phyloP scores from a whole-genome alignment of 75 land plant genomes.

The Sequoia sempervirens region DNA sequence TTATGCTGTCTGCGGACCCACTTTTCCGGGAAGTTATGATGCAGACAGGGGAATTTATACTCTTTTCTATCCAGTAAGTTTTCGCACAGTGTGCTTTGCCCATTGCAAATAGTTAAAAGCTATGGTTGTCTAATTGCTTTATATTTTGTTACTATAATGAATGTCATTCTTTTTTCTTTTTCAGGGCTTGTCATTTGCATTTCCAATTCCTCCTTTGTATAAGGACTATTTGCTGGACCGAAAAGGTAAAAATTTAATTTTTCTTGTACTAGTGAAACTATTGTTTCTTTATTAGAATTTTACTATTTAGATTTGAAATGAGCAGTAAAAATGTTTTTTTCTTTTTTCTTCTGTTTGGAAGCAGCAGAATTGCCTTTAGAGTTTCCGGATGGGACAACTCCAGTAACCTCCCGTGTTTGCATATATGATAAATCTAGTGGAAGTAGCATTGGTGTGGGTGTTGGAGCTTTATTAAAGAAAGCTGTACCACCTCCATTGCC shows the following conservation, averaged over 20 bases:
- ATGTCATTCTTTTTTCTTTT: background rate
- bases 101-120: background rate
- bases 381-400: conserved; percentile 97
- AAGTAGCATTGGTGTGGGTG: conserved; percentile 65
- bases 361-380: conserved; percentile 86
- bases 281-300: background rate
- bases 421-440: conserved; percentile 81
- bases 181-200: conserved; percentile 91
- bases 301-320: background rate
- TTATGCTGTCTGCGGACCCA: conserved; percentile 87
- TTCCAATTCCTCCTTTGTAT: conserved; percentile 86
- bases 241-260: conserved; percentile 52
- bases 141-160: background rate
- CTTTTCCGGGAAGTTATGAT: conserved; percentile 91
- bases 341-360: background rate
- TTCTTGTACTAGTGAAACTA: background rate
- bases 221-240: conserved; percentile 65
- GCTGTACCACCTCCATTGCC: conserved; percentile 79
- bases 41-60: conserved; percentile 75
- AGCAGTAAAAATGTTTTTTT: background rate
- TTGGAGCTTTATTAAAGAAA: conserved; percentile 67
- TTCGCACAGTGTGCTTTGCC: background rate
- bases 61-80: conserved; percentile 84
- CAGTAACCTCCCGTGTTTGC: conserved; percentile 86
- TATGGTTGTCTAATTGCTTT: conserved; percentile 5